Base-by-base conservation (phyloP, 2,329 filamentous ascomycete species). In the Verticillium dahliae region DNA sequence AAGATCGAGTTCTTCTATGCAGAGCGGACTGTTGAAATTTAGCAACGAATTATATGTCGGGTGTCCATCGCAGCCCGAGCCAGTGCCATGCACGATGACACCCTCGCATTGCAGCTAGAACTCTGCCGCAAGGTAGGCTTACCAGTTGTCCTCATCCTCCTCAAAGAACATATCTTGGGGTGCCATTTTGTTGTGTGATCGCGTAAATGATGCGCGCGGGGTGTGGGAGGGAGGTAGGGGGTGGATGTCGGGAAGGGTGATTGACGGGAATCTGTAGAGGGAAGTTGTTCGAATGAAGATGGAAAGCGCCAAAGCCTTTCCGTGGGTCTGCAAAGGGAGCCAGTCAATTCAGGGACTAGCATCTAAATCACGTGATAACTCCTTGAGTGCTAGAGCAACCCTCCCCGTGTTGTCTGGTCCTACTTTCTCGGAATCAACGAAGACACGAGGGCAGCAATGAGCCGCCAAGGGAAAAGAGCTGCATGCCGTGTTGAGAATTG, bases 1-100 rank as follows among this genome's bases (percentile, higher is more conserved):
- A 58, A 99, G 87, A 77, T 99, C 96, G 73, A 99, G 96, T 80
- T 99, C 96, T 79, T 99, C 95, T 73, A 99, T 96, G 75, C 95
- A 99, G 66, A 99, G 89, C 68, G 95, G 95, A 76, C 95, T 99
- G 70, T 61, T 35, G 58, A 35, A 31, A 34, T 65, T 75, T 60
- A 73, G 72, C 45, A 41, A 50, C 7, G 4, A 13, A n/a, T 13
- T 67, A 37, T 67, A 62, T 66, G 64, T 64, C 27, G 31, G 62
- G 52, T 61, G 59, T 60, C 55, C 22, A 58, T 61, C n/a, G 38
- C 5, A 50, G 45, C 45, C 45, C 27, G 18, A 57, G n/a, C 10
- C 37, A 58, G 45, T 18, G n/a, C 22, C 33, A 57, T 34, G 18
- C 35, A 27, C 18, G 10, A 22, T 27, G 18, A 50, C 6, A n/a